Evolutionary conservation across 768 basidiomycete genomes (phyloP).

Genomic region (Hemileccinum impolitum): DNA sequence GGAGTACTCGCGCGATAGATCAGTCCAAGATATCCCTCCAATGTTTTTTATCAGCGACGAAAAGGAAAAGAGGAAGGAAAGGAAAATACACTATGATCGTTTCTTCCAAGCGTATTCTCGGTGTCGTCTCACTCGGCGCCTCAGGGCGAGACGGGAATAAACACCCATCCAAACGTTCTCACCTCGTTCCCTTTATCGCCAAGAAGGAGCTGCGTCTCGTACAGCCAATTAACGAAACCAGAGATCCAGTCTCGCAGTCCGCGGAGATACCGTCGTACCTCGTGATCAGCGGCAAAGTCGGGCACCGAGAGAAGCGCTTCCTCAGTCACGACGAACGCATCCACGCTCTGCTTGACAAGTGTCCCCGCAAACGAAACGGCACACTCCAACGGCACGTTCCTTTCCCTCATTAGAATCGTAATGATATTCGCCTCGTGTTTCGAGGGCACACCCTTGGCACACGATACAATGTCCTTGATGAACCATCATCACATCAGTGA

Average conservation of each 20-base stretch:
- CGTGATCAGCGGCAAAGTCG: conserved; percentile 16
- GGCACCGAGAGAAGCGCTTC: conserved; percentile 16
- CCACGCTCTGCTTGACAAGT: conserved; percentile 27
- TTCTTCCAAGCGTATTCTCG: background rate
- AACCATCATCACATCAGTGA: background rate
- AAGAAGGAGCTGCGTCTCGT: conserved; percentile 61
- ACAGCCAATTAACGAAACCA: conserved; percentile 62
- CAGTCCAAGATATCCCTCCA: conserved; percentile 9
- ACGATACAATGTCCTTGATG: conserved; percentile 57
- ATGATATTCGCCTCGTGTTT: conserved; percentile 45
- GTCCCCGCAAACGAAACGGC: conserved; percentile 32
- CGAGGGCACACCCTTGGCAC: conserved; percentile 42
- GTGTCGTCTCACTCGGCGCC: background rate
- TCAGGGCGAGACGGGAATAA: conserved; percentile 33
- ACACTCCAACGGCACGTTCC: conserved; percentile 45
- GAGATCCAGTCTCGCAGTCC: conserved; percentile 54
- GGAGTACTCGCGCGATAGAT: background rate
- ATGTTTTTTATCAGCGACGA: background rate
- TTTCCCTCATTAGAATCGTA: conserved; percentile 43
- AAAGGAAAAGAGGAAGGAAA: background rate
- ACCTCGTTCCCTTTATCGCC: conserved; percentile 56
- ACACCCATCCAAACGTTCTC: conserved; percentile 61
- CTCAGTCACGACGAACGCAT: conserved; percentile 27
- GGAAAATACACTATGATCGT: background rate
- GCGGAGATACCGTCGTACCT: conserved; percentile 40